Base-by-base conservation (phyloP, 75 land plant genomes). In the Isoetes taiwanensis region DNA sequence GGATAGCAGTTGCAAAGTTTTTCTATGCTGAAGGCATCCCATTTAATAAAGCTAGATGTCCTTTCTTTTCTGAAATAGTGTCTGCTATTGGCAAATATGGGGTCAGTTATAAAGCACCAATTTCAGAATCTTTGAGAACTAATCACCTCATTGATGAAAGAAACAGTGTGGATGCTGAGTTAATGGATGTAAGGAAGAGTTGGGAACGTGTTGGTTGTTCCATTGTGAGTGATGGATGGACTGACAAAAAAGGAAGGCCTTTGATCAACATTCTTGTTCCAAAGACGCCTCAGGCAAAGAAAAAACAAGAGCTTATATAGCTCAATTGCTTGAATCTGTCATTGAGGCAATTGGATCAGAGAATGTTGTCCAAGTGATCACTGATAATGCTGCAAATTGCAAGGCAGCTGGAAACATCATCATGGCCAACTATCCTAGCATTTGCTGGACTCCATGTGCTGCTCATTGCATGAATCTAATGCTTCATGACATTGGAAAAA, bases 391-490 rank as follows among this genome's bases (percentile, higher is more conserved):
- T 16, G 64, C 72, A 1, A 57, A 28, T 19, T 65, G 68, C 64
- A 32, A 23, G 30, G 37, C 29, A 59, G 77, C 77, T 2, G 72
- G 78, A 23, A 68, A 41, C n/a, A 68, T 54, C 56, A 41, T 83
- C 17, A 43, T 26, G 19, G 80, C 74, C 27, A 55, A 59, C 9
- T 74, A 52, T 31, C 72, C 75, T 12, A 67, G 50, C 26, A 20
- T 83, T 4, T 74, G 62, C 61, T 83, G 83, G 83, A 59, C 70
- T 37, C 65, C 83, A 25, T 83, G 83, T 64, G 69, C 78, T 10
- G 54, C 72, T 27, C 65, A 35, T 33, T 68, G 70, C 48, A 29
- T 83, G 4, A 66, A 74, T 34, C 56, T 60, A 56, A 68, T 83
- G 35, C 76, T 78, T 6, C 68, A 68, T 20, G 80, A 83, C 42